phyloP scores from a whole-genome alignment of 179 eudicot species.

The Pouteria campechiana region DNA sequence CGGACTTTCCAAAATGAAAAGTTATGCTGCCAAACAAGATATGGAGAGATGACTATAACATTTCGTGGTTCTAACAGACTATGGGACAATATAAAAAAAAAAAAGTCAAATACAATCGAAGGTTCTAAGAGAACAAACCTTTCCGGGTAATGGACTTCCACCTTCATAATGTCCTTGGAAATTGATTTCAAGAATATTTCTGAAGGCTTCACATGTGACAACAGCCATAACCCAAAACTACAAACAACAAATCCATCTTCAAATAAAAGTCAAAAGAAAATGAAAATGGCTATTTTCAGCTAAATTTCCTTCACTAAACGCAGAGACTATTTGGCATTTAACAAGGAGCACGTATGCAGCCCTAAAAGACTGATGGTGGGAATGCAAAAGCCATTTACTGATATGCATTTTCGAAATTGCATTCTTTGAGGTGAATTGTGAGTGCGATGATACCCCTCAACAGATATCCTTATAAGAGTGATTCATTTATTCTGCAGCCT shows the following conservation, averaged over 20 bases:
- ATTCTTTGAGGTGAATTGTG: too few species aligned
- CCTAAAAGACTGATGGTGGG: too few species aligned
- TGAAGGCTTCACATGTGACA: slow-evolving; percentile 86
- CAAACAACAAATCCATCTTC: background rate
- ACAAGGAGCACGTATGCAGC: too few species aligned
- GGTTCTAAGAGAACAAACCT: slow-evolving; percentile 31
- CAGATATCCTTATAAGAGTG: too few species aligned
- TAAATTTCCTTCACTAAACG: too few species aligned
- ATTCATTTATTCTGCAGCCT: too few species aligned
- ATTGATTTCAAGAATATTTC: slow-evolving; percentile 92
- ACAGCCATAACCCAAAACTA: slow-evolving; percentile 75
- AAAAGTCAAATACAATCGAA: slow-evolving; percentile 1
- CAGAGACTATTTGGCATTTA: too few species aligned
- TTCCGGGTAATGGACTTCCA: slow-evolving; percentile 64
- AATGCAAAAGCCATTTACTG: too few species aligned
- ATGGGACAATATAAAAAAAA: background rate
- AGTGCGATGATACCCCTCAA: too few species aligned
- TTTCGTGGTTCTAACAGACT: background rate
- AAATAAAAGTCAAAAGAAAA: background rate
- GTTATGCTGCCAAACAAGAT: background rate
- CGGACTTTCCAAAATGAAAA: background rate
- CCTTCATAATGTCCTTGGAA: slow-evolving; percentile 56
- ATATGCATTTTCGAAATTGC: too few species aligned
- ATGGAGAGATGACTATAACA: background rate
- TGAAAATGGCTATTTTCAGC: too few species aligned